Percentiles rank a stretch among this genome's conserved stretches.
phyloP scores from a whole-genome alignment of 179 eudicot species.

The Nepenthes alata region DNA sequence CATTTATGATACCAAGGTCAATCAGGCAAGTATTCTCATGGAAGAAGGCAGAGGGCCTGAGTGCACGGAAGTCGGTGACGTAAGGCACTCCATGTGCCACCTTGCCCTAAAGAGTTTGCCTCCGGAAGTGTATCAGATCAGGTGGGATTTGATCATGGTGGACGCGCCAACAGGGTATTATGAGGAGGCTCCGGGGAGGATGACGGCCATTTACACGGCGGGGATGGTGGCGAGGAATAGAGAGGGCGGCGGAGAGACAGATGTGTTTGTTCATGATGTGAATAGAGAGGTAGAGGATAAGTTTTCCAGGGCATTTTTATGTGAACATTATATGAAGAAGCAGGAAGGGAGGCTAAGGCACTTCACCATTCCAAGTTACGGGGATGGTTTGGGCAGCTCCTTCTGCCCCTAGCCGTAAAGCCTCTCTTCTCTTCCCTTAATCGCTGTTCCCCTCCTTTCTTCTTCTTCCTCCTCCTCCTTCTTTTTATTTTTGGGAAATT shows the following conservation, averaged over 20 bases:
- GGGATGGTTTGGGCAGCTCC: conserved; percentile 30
- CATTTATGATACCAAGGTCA: conserved; percentile 58
- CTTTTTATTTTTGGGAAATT: no score
- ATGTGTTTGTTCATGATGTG: conserved; percentile 93
- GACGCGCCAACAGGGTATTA: conserved; percentile 93
- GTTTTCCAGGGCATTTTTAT: conserved; percentile 60
- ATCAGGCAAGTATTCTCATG: conserved; percentile 51
- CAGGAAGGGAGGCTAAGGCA: conserved; percentile 88
- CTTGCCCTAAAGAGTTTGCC: conserved; percentile 69
- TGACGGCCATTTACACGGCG: conserved; percentile 82
- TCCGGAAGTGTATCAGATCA: conserved; percentile 46
- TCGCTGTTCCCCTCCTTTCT: not conserved
- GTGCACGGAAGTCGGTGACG: conserved; percentile 40
- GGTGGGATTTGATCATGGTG: conserved; percentile 96
- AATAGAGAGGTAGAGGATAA: conserved; percentile 74
- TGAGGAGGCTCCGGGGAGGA: conserved; percentile 80
- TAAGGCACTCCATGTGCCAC: conserved; percentile 61
- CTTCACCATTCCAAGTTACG: conserved; percentile 67
- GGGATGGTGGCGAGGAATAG: conserved; percentile 85
- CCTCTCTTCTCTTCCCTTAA: conserved; percentile 12
- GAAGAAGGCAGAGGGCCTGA: conserved; percentile 45
- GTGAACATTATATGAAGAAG: conserved; percentile 71
- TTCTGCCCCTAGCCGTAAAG: conserved; percentile 34
- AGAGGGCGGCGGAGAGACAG: conserved; percentile 40
- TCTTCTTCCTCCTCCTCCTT: no score